A percentile compares a stretch with the other conserved stretches of the same genome.
Evolutionary conservation across 345 rosid species (phyloP).

Genomic region (Dovyalis caffra): DNA sequence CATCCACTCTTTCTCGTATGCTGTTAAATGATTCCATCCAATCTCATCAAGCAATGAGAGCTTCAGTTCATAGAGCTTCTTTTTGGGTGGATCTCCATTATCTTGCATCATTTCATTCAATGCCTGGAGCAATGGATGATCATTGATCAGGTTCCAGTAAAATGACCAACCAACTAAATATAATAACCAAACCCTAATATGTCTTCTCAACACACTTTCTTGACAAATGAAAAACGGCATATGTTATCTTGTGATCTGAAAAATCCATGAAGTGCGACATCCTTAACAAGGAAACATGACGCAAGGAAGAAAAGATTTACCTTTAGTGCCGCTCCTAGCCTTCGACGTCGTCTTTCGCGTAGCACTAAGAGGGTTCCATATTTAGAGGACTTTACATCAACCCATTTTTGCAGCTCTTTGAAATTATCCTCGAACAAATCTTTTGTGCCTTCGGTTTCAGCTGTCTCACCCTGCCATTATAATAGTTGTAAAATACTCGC

Average conservation of each 20-base stretch:
- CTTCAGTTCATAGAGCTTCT: conserved; percentile 72
- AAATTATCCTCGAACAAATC: conserved; percentile 71
- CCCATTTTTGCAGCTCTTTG: conserved; percentile 85
- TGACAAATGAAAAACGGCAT: background rate
- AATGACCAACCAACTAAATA: background rate
- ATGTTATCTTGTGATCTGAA: background rate
- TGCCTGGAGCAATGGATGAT: conserved; percentile 40
- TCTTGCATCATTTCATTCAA: conserved; percentile 76
- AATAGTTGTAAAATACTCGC: background rate
- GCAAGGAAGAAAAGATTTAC: conserved; percentile 27
- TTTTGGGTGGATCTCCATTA: conserved; percentile 69
- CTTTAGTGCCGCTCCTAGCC: conserved; percentile 90
- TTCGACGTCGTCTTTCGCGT: conserved; percentile 64
- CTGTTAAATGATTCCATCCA: conserved; percentile 71
- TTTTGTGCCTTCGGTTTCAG: conserved; percentile 39
- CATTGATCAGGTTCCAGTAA: background rate
- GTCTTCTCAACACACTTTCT: background rate
- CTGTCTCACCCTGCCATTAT: conserved; percentile 46
- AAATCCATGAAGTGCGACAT: background rate
- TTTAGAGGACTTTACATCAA: conserved; percentile 71
- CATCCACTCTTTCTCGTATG: conserved; percentile 85
- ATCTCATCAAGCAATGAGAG: conserved; percentile 72
- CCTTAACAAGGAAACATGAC: background rate
- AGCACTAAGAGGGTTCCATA: conserved; percentile 68
- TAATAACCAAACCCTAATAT: background rate